phyloP scores from a whole-genome alignment of 2,329 filamentous ascomycete species.

The Trichoderma citrinoviride region DNA sequence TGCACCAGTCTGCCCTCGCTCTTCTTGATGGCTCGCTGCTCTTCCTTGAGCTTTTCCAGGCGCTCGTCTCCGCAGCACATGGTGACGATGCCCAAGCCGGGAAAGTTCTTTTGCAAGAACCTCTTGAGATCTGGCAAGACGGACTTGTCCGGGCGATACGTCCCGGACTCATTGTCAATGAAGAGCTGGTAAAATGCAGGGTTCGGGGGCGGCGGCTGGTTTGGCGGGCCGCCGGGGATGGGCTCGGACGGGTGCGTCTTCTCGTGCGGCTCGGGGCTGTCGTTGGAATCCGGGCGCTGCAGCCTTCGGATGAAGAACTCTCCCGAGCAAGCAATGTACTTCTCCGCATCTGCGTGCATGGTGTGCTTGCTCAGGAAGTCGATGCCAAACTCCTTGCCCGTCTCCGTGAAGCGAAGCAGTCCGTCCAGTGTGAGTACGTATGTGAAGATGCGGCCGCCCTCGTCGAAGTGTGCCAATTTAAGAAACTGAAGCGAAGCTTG shows the following conservation, averaged over 20 bases:
- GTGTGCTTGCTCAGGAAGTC: conserved; percentile 93
- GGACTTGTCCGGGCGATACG: conserved; percentile 81
- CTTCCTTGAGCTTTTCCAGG: conserved; percentile 70
- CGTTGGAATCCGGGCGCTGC: conserved; percentile 45
- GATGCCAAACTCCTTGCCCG: conserved; percentile 91
- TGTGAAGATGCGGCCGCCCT: conserved; percentile 84
- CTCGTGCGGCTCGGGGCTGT: conserved; percentile 43
- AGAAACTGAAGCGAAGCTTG: conserved; percentile 78
- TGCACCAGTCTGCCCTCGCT: conserved; percentile 50
- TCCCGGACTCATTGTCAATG: conserved; percentile 94
- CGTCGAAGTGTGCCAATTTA: conserved; percentile 80
- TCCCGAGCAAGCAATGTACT: conserved; percentile 87
- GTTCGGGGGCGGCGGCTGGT: conserved; percentile 43
- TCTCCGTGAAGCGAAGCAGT: conserved; percentile 87
- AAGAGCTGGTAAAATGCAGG: conserved; percentile 73
- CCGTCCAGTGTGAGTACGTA: conserved; percentile 89
- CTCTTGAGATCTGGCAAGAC: conserved; percentile 67
- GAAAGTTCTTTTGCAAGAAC: conserved; percentile 72
- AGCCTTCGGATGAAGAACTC: conserved; percentile 86
- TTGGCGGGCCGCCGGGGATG: conserved; percentile 47
- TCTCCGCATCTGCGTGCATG: conserved; percentile 91
- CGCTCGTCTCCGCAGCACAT: conserved; percentile 77
- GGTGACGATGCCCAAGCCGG: conserved; percentile 69
- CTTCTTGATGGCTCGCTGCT: conserved; percentile 74
- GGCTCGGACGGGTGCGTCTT: conserved; percentile 53